Base-by-base conservation (phyloP, 2,329 filamentous ascomycete genomes). In the Sporothrix brasiliensis region DNA sequence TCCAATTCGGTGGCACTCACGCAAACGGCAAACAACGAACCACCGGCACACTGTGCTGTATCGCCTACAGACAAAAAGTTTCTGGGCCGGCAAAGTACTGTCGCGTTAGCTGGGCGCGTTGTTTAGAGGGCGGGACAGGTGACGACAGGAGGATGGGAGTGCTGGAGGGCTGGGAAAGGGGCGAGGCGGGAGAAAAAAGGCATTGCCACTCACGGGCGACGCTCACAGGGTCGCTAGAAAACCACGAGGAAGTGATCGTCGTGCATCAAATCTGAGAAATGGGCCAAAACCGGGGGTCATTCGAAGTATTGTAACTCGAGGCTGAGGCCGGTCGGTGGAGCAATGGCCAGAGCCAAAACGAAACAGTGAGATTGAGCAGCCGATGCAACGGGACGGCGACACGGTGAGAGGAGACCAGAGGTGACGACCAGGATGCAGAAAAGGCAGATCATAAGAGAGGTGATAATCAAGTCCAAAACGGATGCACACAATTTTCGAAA, bases 101-200 rank as follows among this genome's bases (percentile, higher is more conserved):
- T 67, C 63, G 69, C 63, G 69, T 67, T n/a, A 30, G 56, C 44
- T 52, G 49, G 49, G 65, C 65, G 65, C 69, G 69, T 70, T 27
- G 56, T 65, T 66, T 58, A 71, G 69, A 56, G 65, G 14, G 54
- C 56, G 56, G 65, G 69, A 58, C 44, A 50, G 39, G 24, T 9
- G 54, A 44, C 30, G 21, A 44, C 41, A 9, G 34, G 34, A 30
- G 41, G 41, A 44, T 11, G 49, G 30, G 30, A 52, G 14, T 21
- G 61, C 50, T 39, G 14, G n/a, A 34, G 60, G 27, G 41, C 27
- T 65, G 50, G 50, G 50, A 49, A 34, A 27, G 49, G 58, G 56
- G 49, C 30, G 56, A 56, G 60, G 39, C 39, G 60, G 24, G 50
- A 60, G 56, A 14, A 19, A n/a, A 65, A 19, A 30, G 41, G 19